Percentiles rank a stretch among this genome's conserved stretches.
Conservation (phyloP, 108 stramenopile genomes). For the Nitzschia sp. region DNA sequence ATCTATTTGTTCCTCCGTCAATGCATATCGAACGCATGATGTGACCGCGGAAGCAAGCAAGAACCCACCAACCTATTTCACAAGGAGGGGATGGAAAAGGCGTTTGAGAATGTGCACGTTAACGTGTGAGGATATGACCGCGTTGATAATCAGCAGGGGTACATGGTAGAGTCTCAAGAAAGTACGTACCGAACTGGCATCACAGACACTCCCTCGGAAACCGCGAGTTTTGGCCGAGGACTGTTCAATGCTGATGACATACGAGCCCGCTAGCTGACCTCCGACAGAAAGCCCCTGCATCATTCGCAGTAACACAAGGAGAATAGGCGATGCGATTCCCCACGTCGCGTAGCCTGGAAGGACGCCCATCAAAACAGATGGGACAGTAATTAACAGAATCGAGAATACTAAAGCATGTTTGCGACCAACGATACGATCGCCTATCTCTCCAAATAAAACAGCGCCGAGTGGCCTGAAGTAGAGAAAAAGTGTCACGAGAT, state of each 20-base stretch:
- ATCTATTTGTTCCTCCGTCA: conserved; percentile 62
- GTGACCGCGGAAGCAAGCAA: conserved; percentile 61
- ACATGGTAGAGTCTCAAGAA: background rate
- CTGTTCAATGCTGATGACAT: conserved; percentile 71
- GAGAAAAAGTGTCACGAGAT: background rate
- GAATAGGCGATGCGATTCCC: conserved; percentile 59
- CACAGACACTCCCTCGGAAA: conserved; percentile 66
- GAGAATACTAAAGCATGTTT: conserved; percentile 68
- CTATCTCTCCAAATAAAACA: conserved; percentile 70
- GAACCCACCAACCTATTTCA: conserved; percentile 61
- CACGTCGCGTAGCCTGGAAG: conserved; percentile 75
- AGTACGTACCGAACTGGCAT: conserved; percentile 65
- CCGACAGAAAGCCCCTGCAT: conserved; percentile 87
- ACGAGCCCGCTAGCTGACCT: conserved; percentile 78
- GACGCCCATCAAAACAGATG: conserved; percentile 84
- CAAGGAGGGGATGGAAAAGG: background rate
- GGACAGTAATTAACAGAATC: conserved; percentile 68
- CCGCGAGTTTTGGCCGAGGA: conserved; percentile 48
- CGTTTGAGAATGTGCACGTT: no score
- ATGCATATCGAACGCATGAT: conserved; percentile 48
- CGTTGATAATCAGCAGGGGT: no score
- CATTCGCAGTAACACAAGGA: conserved; percentile 72
- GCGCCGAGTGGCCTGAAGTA: conserved; percentile 48
- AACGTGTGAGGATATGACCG: background rate
- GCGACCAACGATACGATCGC: conserved; percentile 67